A percentile compares a stretch with the other conserved stretches of the same genome.
These are phyloP conservation scores for Marasmius sp. DNA, from an alignment of 1,284 basidiomycete genomes.

Conservation along the genomic window DNA sequence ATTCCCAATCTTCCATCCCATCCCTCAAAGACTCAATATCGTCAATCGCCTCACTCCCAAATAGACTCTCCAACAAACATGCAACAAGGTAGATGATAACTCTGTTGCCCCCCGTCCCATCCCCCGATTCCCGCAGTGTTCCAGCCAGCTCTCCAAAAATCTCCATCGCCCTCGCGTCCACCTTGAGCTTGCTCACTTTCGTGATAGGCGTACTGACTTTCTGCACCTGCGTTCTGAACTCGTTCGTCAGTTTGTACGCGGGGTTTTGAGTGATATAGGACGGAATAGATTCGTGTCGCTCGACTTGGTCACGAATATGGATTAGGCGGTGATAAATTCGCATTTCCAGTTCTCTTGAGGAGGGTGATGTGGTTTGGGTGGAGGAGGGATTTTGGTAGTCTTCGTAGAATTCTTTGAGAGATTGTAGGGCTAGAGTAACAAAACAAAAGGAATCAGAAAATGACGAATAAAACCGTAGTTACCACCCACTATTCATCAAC, in stretches of 20 bases:
- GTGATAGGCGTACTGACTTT: conserved; percentile 75
- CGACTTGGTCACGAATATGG: conserved; percentile 84
- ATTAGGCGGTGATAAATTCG: conserved; percentile 92
- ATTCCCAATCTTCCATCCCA: conserved; percentile 58
- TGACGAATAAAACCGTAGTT: neutral
- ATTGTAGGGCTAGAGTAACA: conserved; percentile 71
- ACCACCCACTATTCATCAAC: conserved; percentile 79
- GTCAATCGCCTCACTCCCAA: conserved; percentile 72
- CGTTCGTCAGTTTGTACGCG: conserved; percentile 79
- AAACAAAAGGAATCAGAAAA: conserved; percentile 8
- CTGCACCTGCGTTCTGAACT: conserved; percentile 82
- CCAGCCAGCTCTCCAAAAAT: conserved; percentile 62
- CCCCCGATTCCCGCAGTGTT: conserved; percentile 48
- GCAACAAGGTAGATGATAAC: conserved; percentile 77
- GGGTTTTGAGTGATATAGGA: conserved; percentile 68
- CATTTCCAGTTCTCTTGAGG: conserved; percentile 92
- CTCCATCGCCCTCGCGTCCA: conserved; percentile 64
- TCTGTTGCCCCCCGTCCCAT: conserved; percentile 38
- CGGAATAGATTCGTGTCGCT: conserved; percentile 83
- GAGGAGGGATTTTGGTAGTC: conserved; percentile 38
- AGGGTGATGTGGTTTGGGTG: conserved; percentile 63
- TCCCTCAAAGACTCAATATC: conserved; percentile 75
- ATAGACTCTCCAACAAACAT: conserved; percentile 70
- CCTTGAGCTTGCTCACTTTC: conserved; percentile 58
- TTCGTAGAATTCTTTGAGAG: conserved; percentile 91